Base-by-base conservation (phyloP, 2,329 filamentous ascomycete genomes). In the Fusarium buxicola region DNA sequence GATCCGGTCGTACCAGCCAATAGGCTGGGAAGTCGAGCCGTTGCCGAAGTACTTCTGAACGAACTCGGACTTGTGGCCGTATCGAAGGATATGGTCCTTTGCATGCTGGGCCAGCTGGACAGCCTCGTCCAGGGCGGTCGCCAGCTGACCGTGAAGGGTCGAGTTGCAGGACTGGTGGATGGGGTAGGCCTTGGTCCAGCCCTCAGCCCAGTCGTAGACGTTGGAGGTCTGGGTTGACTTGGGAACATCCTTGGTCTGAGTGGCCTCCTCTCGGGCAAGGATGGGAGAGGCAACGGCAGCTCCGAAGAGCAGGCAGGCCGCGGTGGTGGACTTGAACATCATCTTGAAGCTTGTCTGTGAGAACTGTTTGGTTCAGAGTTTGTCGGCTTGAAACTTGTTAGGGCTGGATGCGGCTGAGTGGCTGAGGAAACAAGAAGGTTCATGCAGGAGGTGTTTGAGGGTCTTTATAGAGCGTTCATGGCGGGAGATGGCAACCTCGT, bases 11-110 rank as follows among this genome's bases (percentile, higher is more conserved):
- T 82, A 89, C 79, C 86, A 88, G 5, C 89, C 89, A 36, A 88
- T 79, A 4, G 85, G 82, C 60, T 83, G 80, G 18, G 82, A 82
- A 3, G 86, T 85, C 5, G 86, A 78, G 2, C 79, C 79, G 48
- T 84, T 80, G 40, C 89, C 87, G 70, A 91, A 91, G 76, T 90
- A 91, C 76, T 88, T 90, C 48, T 78, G 78, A 70, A 86, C 87
- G 56, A 89, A 81, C 16, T 81, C 78, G 9, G 86, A 89, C 24
- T 80, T 76, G 74, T 82, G 81, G 28, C 87, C 86, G 66, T 79
- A 84, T 41, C 81, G 80, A 12, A 86, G 80, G 46, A 89, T 81
- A 69, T 91, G 88, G 35, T 88, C 81, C 57, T 82, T 84, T 7
- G 89, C 89, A 68, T 89, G 86, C 47, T 80, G 73, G 8, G 85